Percentiles rank a stretch among this genome's conserved stretches.
phyloP scores from a whole-genome alignment of 2,329 filamentous ascomycete species.

The Fusarium annulatum region DNA sequence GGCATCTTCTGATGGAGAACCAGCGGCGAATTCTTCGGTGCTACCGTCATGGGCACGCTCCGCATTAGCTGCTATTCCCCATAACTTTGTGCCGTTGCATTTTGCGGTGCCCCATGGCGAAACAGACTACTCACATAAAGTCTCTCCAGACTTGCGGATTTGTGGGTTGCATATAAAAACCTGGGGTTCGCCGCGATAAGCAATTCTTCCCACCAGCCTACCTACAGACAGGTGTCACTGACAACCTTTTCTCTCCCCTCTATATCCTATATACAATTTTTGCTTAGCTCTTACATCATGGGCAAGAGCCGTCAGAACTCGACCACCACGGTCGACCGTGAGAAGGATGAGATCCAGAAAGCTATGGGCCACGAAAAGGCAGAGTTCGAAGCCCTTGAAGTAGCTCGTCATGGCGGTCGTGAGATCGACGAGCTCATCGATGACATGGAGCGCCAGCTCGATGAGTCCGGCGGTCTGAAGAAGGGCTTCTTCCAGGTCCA shows the following conservation, averaged over 20 bases:
- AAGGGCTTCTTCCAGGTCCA: conserved; percentile 63
- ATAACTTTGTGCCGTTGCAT: conserved; percentile 12
- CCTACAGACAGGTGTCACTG: conserved; percentile 3
- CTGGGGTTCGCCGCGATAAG: conserved; percentile 19
- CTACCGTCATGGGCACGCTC: conserved; percentile 31
- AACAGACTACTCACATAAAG: conserved; percentile 21
- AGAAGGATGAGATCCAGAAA: conserved; percentile 37
- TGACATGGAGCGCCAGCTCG: conserved; percentile 56
- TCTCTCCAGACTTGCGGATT: conserved; percentile 21
- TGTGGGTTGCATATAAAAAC: conserved; percentile 30
- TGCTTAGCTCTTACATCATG: conserved; percentile 16
- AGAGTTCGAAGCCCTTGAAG: conserved; percentile 51
- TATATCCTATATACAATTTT: background rate
- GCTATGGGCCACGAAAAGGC: conserved; percentile 43
- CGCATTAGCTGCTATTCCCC: background rate
- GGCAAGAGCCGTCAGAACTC: conserved; percentile 33
- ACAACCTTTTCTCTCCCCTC: background rate
- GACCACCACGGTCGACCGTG: conserved; percentile 34
- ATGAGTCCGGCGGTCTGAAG: conserved; percentile 46
- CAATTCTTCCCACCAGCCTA: background rate
- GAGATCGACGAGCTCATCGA: conserved; percentile 55
- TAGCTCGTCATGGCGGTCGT: conserved; percentile 48
- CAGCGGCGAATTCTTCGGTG: conserved; percentile 42
- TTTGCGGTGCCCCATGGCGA: conserved; percentile 31
- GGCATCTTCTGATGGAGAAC: conserved; percentile 33